Base-by-base conservation (phyloP, 2,329 filamentous ascomycete species). In the Allantophomopsis lycopodina region DNA sequence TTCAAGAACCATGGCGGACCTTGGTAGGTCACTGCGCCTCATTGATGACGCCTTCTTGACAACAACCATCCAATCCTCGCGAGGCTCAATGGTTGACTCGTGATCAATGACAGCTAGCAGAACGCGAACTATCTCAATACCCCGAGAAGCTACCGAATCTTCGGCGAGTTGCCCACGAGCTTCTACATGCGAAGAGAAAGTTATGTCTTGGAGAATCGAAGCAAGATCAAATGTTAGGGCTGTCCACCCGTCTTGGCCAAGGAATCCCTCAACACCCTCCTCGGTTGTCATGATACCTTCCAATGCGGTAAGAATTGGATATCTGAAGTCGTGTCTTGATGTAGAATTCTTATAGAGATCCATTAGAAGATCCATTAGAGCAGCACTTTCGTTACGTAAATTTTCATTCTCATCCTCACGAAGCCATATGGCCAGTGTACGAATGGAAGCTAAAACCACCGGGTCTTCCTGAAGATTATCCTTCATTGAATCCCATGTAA, bases 361-460 rank as follows among this genome's bases (percentile, higher is more conserved):
- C 39, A 79, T 52, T 23, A 82, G 62, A 63, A 83, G 69, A 46
- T 83, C 79, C 43, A 66, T 67, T 37, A 83, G 55, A 0, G 74
- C 76, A 0, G 67, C 64, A 10, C 46, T 50, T 39, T 58, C 55
- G 38, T 49, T 66, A 10, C 75, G 61, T 32, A 82, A 51, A 7
- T 60, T 56, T 12, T 75, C 69, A 32, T 74, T 75, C 32, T 82
- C 77, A 41, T 83, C 78, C 45, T 83, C 79, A 7, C 73, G 64
- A n/a, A 83, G 59, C 79, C 79, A 83, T 14, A 82, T 64, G 1
- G 75, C 68, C 21, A 83, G 50, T 0, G 71, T 60, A 35, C 73
- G 61, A 16, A 81, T 56, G 0, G 71, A 68, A 3, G 77, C 69
- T 2, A 78, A 63, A 2, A 79, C 62, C 7, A 83, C 60, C 1